A percentile compares a stretch with the other conserved stretches of the same genome.
Conservation (phyloP, 2,329 filamentous ascomycete genomes). For the Nemania diffusa region DNA sequence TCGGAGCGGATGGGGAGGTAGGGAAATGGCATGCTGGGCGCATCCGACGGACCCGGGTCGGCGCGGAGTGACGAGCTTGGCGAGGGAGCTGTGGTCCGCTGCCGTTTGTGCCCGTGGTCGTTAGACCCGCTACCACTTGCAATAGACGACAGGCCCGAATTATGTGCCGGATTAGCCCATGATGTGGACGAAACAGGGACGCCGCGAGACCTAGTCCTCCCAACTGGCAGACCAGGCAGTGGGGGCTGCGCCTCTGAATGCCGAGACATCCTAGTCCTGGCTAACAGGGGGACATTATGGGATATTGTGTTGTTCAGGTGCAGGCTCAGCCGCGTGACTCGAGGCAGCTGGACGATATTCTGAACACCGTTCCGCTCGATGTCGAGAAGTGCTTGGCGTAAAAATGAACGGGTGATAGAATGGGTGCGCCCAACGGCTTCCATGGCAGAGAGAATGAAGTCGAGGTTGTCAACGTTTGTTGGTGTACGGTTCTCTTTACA, state of each 20-base stretch:
- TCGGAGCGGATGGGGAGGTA: slow-evolving; percentile 26
- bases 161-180: slow-evolving; percentile 4
- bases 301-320: slow-evolving; percentile 44
- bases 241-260: slow-evolving; percentile 55
- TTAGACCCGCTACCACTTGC: slow-evolving; percentile 2
- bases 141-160: not conserved
- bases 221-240: slow-evolving; percentile 54
- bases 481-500: slow-evolving; percentile 66
- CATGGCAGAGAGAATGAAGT: slow-evolving; percentile 83
- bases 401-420: slow-evolving; percentile 80
- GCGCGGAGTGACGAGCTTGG: slow-evolving; percentile 21
- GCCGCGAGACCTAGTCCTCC: slow-evolving; percentile 35
- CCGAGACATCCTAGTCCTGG: slow-evolving; percentile 56
- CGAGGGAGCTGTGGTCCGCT: slow-evolving; percentile 21
- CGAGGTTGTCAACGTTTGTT: slow-evolving; percentile 62
- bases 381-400: slow-evolving; percentile 87
- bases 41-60: not conserved
- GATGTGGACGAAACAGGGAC: not conserved
- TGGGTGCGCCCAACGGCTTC: slow-evolving; percentile 78
- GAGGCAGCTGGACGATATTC: slow-evolving; percentile 51
- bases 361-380: slow-evolving; percentile 66
- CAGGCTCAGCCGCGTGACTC: slow-evolving; percentile 49
- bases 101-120: slow-evolving; percentile 27
- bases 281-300: slow-evolving; percentile 61
- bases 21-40: not conserved